Conservation (phyloP, 176 grass and related monocot species). For the Rhynchospora pubera region DNA sequence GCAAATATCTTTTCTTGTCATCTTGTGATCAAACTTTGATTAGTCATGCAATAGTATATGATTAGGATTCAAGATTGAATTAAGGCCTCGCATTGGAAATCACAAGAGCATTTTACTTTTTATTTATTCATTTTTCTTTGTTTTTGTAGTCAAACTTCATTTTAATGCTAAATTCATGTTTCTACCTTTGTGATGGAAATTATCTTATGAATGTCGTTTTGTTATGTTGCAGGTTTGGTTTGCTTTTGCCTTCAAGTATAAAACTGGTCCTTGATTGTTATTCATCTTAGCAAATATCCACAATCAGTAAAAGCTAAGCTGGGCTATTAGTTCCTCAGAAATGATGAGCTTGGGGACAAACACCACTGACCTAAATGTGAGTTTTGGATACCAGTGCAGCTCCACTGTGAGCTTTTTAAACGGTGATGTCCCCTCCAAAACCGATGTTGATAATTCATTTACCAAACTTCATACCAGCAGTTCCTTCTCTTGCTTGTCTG, state of each 20-base stretch:
- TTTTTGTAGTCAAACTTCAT: neutral
- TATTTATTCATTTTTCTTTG: neutral
- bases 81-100: neutral
- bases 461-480: conserved; percentile 49
- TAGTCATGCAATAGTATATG: neutral
- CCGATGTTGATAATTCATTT: conserved; percentile 41
- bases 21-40: neutral
- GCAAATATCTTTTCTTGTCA: neutral
- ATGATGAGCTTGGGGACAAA: conserved; percentile 38
- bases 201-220: neutral
- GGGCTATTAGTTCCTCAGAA: conserved; percentile 17
- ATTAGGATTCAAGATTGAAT: neutral
- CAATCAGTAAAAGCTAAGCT: conserved; percentile 23
- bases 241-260: conserved; percentile 74
- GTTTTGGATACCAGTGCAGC: conserved; percentile 72
- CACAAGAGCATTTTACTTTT: neutral
- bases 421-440: conserved; percentile 30
- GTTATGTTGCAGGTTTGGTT: conserved; percentile 54
- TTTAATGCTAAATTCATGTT: neutral
- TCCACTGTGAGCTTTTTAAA: conserved; percentile 38
- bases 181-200: neutral
- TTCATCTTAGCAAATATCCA: conserved; percentile 16
- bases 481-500: conserved; percentile 94
- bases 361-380: conserved; percentile 51
- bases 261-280: conserved; percentile 8